Evolutionary conservation across 2,329 filamentous ascomycete genomes (phyloP), one percentile per base, ranked within the genome.

Genomic region (Microcera coccophila): DNA sequence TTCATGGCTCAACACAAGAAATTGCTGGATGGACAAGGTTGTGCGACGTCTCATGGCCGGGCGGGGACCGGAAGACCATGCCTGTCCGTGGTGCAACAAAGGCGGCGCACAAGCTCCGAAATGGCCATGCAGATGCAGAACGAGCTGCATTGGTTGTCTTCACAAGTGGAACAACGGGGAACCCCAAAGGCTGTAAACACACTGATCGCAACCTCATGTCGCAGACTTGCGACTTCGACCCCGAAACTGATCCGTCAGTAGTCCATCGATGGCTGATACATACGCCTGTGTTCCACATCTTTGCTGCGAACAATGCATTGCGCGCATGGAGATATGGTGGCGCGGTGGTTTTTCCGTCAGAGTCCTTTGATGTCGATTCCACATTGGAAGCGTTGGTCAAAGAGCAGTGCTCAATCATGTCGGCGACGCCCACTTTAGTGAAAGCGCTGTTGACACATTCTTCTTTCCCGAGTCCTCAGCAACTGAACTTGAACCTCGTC

Each of bases 161-260:
- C 54, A 75, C 71, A 16, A 74, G 71, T 48, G 72, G 72, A 16
- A 75, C 71, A n/a, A 74, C 71, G 0, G 70, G 68, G 5, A 54
- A 64, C 1, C 70, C 72, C 4, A 75, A 75, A 50, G 70, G 65
- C 36, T 73, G 70, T 43, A 60, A 62, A 12, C 64, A 72, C 45
- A 69, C 67, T 5, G 62, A 64, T 49, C 48, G 57, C 21, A 72
- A 70, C 42, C 42, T 70, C n/a, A 57, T 66, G 7, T 65, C 67
- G 1, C 61, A 66, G 42, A 61, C 59, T 12, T 57, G 61, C 45
- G 58, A 64, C 38, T 65, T 67, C 41, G 65, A 68, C 31, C 57
- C 64, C 28, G 62, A 66, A 26, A 49, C 55, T 28, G 60, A 62
- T 39, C 36, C 49, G 8, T 45, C 49, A 15, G 48, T 52, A 7